Conservation (phyloP, 768 basidiomycete genomes). For the Coprinellus micaceus region DNA sequence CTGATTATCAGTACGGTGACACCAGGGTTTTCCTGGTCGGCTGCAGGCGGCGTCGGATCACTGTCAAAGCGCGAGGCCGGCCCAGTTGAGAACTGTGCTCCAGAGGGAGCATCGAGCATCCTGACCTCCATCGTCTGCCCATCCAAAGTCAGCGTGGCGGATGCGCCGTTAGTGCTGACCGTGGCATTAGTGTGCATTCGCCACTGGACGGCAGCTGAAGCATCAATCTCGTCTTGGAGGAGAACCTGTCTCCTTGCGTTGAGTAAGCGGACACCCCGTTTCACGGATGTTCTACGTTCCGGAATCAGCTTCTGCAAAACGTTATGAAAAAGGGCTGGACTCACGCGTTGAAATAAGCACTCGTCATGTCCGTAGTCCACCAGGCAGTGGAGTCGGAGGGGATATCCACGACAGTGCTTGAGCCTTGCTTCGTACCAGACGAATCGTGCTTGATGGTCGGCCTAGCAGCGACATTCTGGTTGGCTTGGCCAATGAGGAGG, state of each 20-base stretch:
- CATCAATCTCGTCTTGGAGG: constrained; percentile 85
- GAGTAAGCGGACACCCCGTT: constrained; percentile 80
- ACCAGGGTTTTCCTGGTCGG: constrained; percentile 73
- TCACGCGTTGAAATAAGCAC: constrained; percentile 73
- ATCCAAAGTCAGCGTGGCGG: constrained; percentile 73
- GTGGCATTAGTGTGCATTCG: constrained; percentile 97
- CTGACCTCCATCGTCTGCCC: constrained; percentile 62
- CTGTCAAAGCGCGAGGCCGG: constrained; percentile 47
- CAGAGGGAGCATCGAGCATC: constrained; percentile 65
- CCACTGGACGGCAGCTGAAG: constrained; percentile 68
- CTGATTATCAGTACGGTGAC: constrained; percentile 81
- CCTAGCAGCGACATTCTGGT: constrained; percentile 77
- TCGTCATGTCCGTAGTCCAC: constrained; percentile 71
- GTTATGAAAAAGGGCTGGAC: constrained; percentile 21
- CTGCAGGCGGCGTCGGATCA: constrained; percentile 56
- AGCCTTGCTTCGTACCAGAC: constrained; percentile 65
- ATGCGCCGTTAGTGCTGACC: constrained; percentile 47
- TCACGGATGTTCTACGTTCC: constrained; percentile 54
- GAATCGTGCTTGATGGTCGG: constrained; percentile 55
- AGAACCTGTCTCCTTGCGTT: constrained; percentile 87
- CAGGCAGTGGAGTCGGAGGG: constrained; percentile 71
- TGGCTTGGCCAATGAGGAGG: constrained; percentile 65
- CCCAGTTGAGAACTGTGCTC: constrained; percentile 58
- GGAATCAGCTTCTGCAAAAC: constrained; percentile 11
- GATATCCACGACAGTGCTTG: constrained; percentile 75